These are phyloP conservation scores for Olyra latifolia DNA, from an alignment of 176 grass and related monocot species.

Conservation along the genomic window DNA sequence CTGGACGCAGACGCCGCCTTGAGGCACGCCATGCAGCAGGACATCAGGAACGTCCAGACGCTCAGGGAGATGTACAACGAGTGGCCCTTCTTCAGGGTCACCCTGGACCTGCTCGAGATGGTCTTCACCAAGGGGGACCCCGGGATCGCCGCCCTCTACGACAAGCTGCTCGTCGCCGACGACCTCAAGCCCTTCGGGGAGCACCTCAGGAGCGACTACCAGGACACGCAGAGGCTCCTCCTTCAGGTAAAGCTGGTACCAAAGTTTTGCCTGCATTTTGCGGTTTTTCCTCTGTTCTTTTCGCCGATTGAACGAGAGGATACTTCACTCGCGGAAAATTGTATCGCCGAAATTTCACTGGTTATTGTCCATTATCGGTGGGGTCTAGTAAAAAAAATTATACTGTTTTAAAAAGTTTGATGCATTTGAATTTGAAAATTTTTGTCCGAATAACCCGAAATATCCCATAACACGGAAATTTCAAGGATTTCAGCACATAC, in stretches of 20 bases:
- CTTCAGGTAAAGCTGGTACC: constrained; percentile 52
- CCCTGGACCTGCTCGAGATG: constrained; percentile 89
- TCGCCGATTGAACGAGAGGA: background rate
- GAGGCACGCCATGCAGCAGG: constrained; percentile 52
- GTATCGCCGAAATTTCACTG: no score
- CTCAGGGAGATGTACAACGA: constrained; percentile 79
- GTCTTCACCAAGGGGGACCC: constrained; percentile 95
- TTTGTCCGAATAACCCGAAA: no score
- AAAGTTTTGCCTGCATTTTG: background rate
- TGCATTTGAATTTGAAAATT: no score
- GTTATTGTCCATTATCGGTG: no score
- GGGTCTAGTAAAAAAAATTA: no score
- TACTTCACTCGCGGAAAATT: no score
- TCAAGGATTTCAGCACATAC: no score
- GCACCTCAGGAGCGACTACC: constrained; percentile 61
- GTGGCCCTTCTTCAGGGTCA: constrained; percentile 95
- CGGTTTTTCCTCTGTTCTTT: background rate
- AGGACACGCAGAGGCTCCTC: constrained; percentile 57
- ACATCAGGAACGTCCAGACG: constrained; percentile 62
- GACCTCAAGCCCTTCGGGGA: constrained; percentile 56
- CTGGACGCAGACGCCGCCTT: constrained; percentile 74
- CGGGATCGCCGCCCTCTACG: constrained; percentile 65
- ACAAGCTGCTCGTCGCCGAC: constrained; percentile 67
- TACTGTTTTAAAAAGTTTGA: no score
- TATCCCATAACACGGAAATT: no score